Percentiles rank a stretch among this genome's conserved stretches.
phyloP scores from a whole-genome alignment of 352 stramenopile species.

The Blastocystis sp. region DNA sequence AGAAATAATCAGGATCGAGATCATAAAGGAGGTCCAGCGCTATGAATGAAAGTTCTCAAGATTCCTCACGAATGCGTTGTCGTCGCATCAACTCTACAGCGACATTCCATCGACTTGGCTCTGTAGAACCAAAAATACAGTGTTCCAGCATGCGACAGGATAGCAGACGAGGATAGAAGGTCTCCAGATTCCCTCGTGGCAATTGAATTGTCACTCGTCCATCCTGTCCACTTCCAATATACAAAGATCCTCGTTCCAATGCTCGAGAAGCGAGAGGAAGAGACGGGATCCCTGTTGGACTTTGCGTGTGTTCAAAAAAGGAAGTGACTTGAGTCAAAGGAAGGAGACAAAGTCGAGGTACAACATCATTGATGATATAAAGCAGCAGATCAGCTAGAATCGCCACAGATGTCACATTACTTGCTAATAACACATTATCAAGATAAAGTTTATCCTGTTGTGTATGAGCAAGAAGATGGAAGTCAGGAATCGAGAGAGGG shows the following conservation, averaged over 20 bases:
- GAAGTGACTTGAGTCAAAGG: neutral
- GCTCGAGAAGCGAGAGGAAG: neutral
- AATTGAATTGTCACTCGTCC: constrained; percentile 41
- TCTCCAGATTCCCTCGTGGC: constrained; percentile 42
- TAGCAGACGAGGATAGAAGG: constrained; percentile 18
- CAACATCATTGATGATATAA: constrained; percentile 51
- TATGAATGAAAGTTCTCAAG: neutral
- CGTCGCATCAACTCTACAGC: constrained; percentile 51
- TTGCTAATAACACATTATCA: neutral
- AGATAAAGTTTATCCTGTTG: constrained; percentile 11
- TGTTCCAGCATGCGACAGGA: constrained; percentile 14
- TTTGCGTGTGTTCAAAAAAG: neutral
- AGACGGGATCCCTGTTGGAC: neutral
- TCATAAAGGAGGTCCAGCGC: constrained; percentile 47
- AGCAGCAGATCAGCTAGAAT: neutral
- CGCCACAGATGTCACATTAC: neutral
- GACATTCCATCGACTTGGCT: neutral
- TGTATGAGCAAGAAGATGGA: neutral
- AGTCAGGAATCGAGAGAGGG: neutral
- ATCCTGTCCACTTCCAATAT: neutral
- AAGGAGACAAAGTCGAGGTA: constrained; percentile 12
- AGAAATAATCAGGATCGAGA: constrained; percentile 35
- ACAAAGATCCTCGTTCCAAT: constrained; percentile 21
- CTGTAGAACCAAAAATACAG: neutral
- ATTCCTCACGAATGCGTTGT: constrained; percentile 40